phyloP scores from a whole-genome alignment of 2,329 filamentous ascomycete genomes.

The Conoideocrella luteorostrata region DNA sequence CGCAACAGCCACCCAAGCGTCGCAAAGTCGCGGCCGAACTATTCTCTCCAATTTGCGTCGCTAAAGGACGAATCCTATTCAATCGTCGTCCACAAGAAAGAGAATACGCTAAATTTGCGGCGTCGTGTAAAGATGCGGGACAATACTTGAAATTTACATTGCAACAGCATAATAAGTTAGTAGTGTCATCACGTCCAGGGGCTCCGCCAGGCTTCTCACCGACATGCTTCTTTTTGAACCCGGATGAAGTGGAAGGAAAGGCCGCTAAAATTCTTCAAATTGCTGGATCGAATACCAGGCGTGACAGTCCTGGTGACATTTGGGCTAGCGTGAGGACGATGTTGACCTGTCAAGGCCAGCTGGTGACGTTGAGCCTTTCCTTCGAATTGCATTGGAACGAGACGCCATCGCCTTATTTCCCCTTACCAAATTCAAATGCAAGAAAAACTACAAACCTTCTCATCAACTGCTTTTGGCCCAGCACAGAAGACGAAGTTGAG shows the following conservation, averaged over 20 bases:
- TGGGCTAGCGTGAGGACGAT: conserved; percentile 27
- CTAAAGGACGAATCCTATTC: conserved; percentile 18
- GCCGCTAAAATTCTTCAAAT: conserved; percentile 15
- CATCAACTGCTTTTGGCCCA: conserved; percentile 30
- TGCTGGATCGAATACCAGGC: conserved; percentile 10
- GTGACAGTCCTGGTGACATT: conserved; percentile 22
- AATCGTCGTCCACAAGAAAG: conserved; percentile 17
- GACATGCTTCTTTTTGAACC: conserved; percentile 15
- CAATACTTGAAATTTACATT: conserved; percentile 15
- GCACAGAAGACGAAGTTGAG: background rate
- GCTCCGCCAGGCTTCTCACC: conserved; percentile 8
- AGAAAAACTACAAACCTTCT: conserved; percentile 27
- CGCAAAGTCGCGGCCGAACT: conserved; percentile 18
- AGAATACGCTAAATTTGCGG: conserved; percentile 6
- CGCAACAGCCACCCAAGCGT: conserved; percentile 23
- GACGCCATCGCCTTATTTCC: conserved; percentile 24
- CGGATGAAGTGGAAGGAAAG: conserved; percentile 16
- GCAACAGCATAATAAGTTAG: conserved; percentile 11
- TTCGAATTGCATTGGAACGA: conserved; percentile 38
- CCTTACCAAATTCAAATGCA: conserved; percentile 22
- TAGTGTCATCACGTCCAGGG: conserved; percentile 12
- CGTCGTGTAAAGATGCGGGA: conserved; percentile 15
- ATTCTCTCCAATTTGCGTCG: conserved; percentile 19
- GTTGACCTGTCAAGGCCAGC: conserved; percentile 20
- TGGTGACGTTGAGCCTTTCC: conserved; percentile 23